Evolutionary conservation across 306 rosid species (phyloP).

Genomic region (Fragaria iinumae): DNA sequence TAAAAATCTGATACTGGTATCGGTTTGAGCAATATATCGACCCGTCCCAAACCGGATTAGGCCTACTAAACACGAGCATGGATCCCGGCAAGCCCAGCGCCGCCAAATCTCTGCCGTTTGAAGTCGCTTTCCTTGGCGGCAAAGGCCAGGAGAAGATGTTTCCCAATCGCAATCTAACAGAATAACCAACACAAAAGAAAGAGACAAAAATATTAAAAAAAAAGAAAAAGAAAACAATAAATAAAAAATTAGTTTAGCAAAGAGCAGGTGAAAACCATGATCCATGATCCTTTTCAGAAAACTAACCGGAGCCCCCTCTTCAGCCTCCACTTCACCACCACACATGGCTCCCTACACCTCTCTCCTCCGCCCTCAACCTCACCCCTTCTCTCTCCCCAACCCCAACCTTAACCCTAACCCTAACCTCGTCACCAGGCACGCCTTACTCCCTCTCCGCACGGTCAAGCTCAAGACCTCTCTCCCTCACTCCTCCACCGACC

Average conservation of each 20-base stretch:
- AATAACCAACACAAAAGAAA: not conserved
- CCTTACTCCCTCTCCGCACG: slow-evolving; percentile 27
- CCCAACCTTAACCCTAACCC: slow-evolving; percentile 28
- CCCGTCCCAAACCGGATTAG: no score
- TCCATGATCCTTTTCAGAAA: not conserved
- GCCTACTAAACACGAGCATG: no score
- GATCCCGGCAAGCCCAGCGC: not conserved
- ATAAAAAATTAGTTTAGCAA: not conserved
- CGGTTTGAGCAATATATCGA: no score
- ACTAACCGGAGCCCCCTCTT: no score
- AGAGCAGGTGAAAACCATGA: not conserved
- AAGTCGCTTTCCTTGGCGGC: not conserved
- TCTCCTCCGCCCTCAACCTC: slow-evolving; percentile 15
- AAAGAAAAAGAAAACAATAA: not conserved
- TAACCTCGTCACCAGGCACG: slow-evolving; percentile 1
- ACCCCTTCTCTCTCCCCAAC: slow-evolving; percentile 9
- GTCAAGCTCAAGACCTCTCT: not conserved
- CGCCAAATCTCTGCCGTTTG: not conserved
- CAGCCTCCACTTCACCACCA: slow-evolving; percentile 7
- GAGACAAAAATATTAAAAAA: not conserved
- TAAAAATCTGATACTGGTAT: no score
- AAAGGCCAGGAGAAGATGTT: not conserved
- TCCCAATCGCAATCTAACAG: no score
- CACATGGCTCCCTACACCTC: slow-evolving; percentile 42
- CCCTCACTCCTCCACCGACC: slow-evolving; percentile 10